phyloP scores from a whole-genome alignment of 2,329 filamentous ascomycete species.

The Knufia fluminis region DNA sequence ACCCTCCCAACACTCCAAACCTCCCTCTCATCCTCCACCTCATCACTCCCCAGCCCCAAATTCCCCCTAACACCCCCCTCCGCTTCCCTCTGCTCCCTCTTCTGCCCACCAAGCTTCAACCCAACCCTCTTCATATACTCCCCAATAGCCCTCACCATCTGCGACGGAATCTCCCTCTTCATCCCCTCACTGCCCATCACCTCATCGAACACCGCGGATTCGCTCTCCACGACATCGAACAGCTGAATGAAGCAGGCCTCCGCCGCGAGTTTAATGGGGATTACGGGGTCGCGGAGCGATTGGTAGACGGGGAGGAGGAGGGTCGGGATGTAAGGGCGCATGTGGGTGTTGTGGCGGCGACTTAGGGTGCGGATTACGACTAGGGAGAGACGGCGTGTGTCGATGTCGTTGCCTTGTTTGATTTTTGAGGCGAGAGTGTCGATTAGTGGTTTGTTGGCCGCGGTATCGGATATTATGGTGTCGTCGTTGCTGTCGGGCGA shows the following conservation, averaged over 20 bases:
- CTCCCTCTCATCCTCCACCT: conserved; percentile 88
- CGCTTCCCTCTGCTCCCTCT: conserved; percentile 78
- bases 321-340: conserved; percentile 60
- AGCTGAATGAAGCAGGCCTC: conserved; percentile 89
- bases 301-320: conserved; percentile 81
- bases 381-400: conserved; percentile 75
- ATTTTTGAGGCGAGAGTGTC: conserved; percentile 67
- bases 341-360: conserved; percentile 67
- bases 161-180: conserved; percentile 47
- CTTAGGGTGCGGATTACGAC: conserved; percentile 81
- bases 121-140: conserved; percentile 97
- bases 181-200: conserved; percentile 62
- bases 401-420: conserved; percentile 65
- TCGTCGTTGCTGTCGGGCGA: conserved; percentile 44
- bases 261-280: conserved; percentile 89
- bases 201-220: conserved; percentile 78
- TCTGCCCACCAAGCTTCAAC: conserved; percentile 72
- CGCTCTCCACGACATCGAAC: conserved; percentile 82
- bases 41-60: conserved; percentile 77
- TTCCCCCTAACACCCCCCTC: conserved; percentile 75
- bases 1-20: conserved; percentile 92
- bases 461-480: conserved; percentile 43
- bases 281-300: conserved; percentile 80
- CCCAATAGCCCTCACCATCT: conserved; percentile 77
- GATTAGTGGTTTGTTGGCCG: conserved; percentile 70